phyloP scores from a whole-genome alignment of 179 eudicot genomes.

The Drosera spatulata region DNA sequence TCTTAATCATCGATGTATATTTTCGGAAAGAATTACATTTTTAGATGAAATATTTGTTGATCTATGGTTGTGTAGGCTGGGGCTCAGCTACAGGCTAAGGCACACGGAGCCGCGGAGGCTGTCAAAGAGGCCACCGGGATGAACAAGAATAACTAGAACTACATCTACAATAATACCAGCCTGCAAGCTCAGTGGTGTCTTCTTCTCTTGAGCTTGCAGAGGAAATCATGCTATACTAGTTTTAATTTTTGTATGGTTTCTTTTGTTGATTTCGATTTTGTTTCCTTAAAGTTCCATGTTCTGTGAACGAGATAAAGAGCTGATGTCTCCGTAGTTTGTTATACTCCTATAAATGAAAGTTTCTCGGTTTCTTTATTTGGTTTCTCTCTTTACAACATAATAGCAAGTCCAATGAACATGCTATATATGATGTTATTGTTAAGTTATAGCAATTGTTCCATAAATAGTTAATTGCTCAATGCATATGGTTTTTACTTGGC shows the following conservation, averaged over 20 bases:
- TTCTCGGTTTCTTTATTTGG: no score
- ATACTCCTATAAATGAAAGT: no score
- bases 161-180: neutral
- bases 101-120: neutral
- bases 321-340: no score
- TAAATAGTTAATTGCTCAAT: no score
- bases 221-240: neutral
- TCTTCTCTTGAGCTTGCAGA: neutral
- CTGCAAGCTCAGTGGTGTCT: neutral
- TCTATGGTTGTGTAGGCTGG: neutral
- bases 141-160: conserved; percentile 2
- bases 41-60: neutral
- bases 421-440: no score
- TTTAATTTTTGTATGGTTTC: neutral
- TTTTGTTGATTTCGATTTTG: neutral
- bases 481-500: no score
- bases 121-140: conserved; percentile 1
- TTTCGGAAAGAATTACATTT: neutral
- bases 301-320: neutral
- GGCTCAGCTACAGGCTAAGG: conserved; percentile 6
- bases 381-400: no score
- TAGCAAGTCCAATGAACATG: no score
- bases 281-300: neutral
- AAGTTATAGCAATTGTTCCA: no score
- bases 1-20: neutral